Conservation (phyloP, 345 rosid genomes). For the Citrus sinensis region DNA sequence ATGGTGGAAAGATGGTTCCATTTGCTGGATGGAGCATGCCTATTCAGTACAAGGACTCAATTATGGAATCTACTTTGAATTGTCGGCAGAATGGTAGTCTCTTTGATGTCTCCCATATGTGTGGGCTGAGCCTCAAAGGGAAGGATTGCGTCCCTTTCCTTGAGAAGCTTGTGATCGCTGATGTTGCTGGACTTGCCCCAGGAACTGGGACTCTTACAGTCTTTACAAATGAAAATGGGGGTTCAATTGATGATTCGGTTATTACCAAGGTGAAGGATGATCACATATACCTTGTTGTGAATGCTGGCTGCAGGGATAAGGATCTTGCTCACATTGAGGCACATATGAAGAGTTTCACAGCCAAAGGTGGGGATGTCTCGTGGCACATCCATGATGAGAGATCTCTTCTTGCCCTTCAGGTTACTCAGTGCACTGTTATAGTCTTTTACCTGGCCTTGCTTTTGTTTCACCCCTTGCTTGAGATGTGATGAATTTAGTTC, state of each 20-base stretch:
- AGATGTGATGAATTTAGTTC: neutral
- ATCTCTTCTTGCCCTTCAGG: constrained; percentile 99
- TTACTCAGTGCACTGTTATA: constrained; percentile 15
- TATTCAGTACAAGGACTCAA: constrained; percentile 93
- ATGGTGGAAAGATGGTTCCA: constrained; percentile 98
- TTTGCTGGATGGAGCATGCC: constrained; percentile 99
- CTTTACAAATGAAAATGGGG: constrained; percentile 92
- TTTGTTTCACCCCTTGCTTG: neutral
- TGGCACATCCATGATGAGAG: constrained; percentile 99
- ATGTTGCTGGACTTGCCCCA: constrained; percentile 80
- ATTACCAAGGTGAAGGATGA: constrained; percentile 82
- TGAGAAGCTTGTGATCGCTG: constrained; percentile 93
- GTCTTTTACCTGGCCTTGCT: neutral
- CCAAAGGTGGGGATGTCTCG: constrained; percentile 90
- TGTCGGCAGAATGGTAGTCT: constrained; percentile 87
- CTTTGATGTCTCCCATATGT: constrained; percentile 96
- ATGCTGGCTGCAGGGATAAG: constrained; percentile 99
- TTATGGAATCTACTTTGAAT: constrained; percentile 92
- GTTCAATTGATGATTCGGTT: constrained; percentile 94
- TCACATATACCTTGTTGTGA: constrained; percentile 86
- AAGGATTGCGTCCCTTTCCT: constrained; percentile 86
- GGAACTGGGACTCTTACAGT: constrained; percentile 91
- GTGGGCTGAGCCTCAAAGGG: constrained; percentile 95
- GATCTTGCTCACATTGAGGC: constrained; percentile 96
- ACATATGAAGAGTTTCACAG: constrained; percentile 89